Conservation (phyloP, 768 basidiomycete species). For the Suillus americanus region DNA sequence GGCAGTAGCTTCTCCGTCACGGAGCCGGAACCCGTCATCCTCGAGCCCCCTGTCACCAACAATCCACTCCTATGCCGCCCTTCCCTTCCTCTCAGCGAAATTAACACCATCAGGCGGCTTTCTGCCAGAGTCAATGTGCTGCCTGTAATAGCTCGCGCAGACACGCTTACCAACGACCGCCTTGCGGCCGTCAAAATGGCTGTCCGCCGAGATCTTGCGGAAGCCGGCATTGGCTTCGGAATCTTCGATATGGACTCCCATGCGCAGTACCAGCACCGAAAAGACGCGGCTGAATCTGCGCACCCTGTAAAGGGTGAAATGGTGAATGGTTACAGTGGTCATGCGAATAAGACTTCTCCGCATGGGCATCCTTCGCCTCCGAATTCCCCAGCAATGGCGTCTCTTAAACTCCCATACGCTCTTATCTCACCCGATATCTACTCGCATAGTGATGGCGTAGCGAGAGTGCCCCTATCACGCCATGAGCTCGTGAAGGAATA, state of each 20-base stretch:
- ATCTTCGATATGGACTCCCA: slow-evolving; percentile 79
- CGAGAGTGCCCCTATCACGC: slow-evolving; percentile 54
- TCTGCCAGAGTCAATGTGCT: slow-evolving; percentile 85
- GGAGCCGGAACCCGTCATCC: slow-evolving; percentile 74
- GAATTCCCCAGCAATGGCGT: slow-evolving; percentile 60
- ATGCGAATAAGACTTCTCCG: slow-evolving; percentile 51
- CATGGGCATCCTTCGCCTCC: slow-evolving; percentile 61
- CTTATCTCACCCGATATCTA: slow-evolving; percentile 82
- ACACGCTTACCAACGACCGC: slow-evolving; percentile 79
- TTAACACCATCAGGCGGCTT: slow-evolving; percentile 74
- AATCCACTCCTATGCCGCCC: slow-evolving; percentile 69
- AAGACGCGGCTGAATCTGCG: slow-evolving; percentile 43
- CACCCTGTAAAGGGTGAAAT: slow-evolving; percentile 49
- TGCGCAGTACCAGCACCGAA: slow-evolving; percentile 43
- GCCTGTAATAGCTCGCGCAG: slow-evolving; percentile 81
- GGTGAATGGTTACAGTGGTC: slow-evolving; percentile 49
- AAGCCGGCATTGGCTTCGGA: slow-evolving; percentile 85
- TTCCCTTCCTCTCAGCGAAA: slow-evolving; percentile 68
- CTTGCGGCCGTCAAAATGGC: slow-evolving; percentile 78
- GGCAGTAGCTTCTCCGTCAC: slow-evolving; percentile 70
- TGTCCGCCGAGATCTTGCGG: slow-evolving; percentile 76
- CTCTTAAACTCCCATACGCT: slow-evolving; percentile 76
- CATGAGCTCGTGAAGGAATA: slow-evolving; percentile 76
- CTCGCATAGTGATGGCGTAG: slow-evolving; percentile 80
- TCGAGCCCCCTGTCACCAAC: slow-evolving; percentile 75